Percentiles rank a stretch among this genome's conserved stretches.
These are phyloP conservation scores for Cladophialophora yegresii DNA, from an alignment of 2,329 filamentous ascomycete genomes.

Conservation along the genomic window DNA sequence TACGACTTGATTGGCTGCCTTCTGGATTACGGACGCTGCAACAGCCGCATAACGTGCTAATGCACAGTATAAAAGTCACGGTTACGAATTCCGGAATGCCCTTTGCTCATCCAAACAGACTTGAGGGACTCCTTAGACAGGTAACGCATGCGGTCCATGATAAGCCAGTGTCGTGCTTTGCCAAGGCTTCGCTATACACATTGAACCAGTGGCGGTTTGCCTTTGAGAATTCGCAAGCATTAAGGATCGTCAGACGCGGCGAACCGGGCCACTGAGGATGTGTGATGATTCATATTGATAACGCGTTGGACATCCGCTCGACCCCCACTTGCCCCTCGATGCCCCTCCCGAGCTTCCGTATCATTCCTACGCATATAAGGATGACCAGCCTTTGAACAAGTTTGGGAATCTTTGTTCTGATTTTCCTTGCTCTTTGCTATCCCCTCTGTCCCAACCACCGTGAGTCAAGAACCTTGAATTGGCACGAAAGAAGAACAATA, in stretches of 20 bases:
- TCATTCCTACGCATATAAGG: not conserved
- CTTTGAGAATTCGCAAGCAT: not conserved
- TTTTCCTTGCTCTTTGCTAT: not conserved
- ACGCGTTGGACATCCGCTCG: not conserved
- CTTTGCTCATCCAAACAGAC: not conserved
- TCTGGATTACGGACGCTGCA: not conserved
- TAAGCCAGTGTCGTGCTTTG: not conserved
- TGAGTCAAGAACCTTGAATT: not conserved
- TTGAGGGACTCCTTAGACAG: not conserved
- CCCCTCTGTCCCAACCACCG: not conserved
- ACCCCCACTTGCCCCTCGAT: slow-evolving; percentile 6
- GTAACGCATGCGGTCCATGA: not conserved
- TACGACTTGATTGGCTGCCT: not conserved
- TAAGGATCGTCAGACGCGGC: not conserved
- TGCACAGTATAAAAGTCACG: not conserved
- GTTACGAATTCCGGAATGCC: not conserved
- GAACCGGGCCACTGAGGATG: not conserved
- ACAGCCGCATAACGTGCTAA: not conserved
- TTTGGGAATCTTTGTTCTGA: not conserved
- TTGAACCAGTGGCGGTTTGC: not conserved
- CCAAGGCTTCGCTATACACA: not conserved
- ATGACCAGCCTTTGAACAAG: not conserved
- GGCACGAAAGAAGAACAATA: not conserved
- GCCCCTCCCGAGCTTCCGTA: slow-evolving; percentile 4
- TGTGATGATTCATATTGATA: not conserved